Conservation (phyloP, 2,329 filamentous ascomycete species). For the Ilyonectria robusta region DNA sequence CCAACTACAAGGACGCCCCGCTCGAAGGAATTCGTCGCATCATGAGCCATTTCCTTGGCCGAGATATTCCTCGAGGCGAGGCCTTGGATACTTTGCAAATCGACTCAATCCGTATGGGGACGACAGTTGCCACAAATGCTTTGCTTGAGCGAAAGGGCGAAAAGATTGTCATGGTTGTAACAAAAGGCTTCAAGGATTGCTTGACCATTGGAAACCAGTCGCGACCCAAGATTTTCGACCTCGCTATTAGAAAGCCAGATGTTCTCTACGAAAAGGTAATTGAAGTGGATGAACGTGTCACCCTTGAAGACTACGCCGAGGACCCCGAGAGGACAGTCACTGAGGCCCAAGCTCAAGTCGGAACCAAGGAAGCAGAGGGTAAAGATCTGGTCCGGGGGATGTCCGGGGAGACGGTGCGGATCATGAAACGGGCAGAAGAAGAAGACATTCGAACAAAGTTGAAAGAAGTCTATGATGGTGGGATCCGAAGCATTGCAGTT, state of each 20-base stretch:
- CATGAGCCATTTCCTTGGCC: constrained; percentile 81
- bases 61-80: constrained; percentile 84
- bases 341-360: constrained; percentile 67
- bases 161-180: constrained; percentile 88
- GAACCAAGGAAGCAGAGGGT: constrained; percentile 61
- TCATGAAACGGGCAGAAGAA: constrained; percentile 72
- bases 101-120: constrained; percentile 95
- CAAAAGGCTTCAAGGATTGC: constrained; percentile 89
- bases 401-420: constrained; percentile 78
- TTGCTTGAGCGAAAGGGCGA: constrained; percentile 92
- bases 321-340: constrained; percentile 77
- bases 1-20: constrained; percentile 92
- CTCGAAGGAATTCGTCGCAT: constrained; percentile 92
- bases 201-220: constrained; percentile 92
- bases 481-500: constrained; percentile 86
- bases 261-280: constrained; percentile 88
- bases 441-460: constrained; percentile 70
- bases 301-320: constrained; percentile 92
- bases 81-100: constrained; percentile 86
- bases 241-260: constrained; percentile 89
- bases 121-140: constrained; percentile 94
- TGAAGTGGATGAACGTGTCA: constrained; percentile 93
- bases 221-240: constrained; percentile 89
- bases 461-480: constrained; percentile 73
- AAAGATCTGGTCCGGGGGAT: constrained; percentile 77